phyloP scores from a whole-genome alignment of 768 basidiomycete species.

The Calvatia gigantea region DNA sequence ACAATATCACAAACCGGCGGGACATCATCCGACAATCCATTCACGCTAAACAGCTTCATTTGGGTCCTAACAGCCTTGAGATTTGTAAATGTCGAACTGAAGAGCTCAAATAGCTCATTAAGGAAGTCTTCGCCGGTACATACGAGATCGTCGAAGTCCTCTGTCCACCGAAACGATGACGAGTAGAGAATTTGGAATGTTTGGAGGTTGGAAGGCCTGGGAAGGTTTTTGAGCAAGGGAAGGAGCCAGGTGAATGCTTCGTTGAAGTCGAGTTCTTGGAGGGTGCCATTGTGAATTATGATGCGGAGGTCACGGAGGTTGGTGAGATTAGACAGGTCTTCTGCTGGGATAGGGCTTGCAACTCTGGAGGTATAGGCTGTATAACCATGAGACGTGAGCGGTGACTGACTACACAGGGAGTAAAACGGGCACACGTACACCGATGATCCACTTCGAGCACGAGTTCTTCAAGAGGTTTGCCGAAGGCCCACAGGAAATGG shows the following conservation, averaged over 20 bases:
- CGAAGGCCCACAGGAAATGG: background rate
- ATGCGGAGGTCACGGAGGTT: background rate
- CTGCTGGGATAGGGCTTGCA: background rate
- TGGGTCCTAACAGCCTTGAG: background rate
- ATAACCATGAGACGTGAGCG: background rate
- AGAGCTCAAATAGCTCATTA: background rate
- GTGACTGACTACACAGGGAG: background rate
- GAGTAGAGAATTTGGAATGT: background rate
- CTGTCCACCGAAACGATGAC: background rate
- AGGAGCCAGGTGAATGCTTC: background rate
- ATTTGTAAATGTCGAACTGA: background rate
- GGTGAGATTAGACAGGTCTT: background rate
- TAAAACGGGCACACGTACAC: background rate
- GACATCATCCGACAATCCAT: background rate
- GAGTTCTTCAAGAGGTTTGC: background rate
- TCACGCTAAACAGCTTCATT: background rate
- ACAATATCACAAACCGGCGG: background rate
- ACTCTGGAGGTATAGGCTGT: background rate
- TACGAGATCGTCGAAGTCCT: background rate
- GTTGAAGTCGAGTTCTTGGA: background rate
- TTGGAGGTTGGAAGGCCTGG: background rate
- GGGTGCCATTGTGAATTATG: constrained; percentile 1
- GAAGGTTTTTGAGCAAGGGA: background rate
- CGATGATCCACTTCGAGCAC: constrained; percentile 3
- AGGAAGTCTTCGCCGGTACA: background rate